Base-by-base conservation (phyloP, 257 asterid species). In the Nyctanthes arbortristis region DNA sequence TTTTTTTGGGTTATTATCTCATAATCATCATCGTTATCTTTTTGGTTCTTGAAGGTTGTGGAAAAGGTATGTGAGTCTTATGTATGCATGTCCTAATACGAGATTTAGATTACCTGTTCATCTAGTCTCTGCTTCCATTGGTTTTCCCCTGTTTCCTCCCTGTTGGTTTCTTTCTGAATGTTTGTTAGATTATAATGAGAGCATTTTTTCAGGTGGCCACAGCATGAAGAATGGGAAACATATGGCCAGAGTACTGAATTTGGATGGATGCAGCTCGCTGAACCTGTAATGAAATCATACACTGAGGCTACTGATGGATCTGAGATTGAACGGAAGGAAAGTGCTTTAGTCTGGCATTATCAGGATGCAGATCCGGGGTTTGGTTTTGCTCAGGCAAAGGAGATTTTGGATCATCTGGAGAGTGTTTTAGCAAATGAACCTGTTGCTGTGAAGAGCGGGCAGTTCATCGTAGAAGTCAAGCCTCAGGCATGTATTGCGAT, bases 251-350 rank as follows among this genome's bases (percentile, higher is more conserved):
- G 78, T 79, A 77, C 92, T 77, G 97, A 87, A 33, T 91, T 87
- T 80, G 91, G 93, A 66, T 91, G 97, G 97, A 89, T 91, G 95
- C 81, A 84, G 69, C 84, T 85, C 76, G 97, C 95, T 33, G 96
- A 91, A 72, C 96, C 97, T 14, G 93, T 91, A 40, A 91, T 91
- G 97, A 85, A 80, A 77, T 85, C 93, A 60, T 91, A 91, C 67
- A 89, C 97, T 1, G 97, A 91, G 77, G 81, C 97, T 40, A 91
- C 97, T 14, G 97, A 91, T 82, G 97, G 97, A 63, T 91, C 96
- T 63, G 85, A 81, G 70, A 82, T 91, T 37, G 97, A 91, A 78
- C 79, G 71, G 71, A 91, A 91, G 69, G 97, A 91, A 82, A 91
- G 97, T 78, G 86, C 97, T 66, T 66, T 91, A 78, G 97, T 91